Base-by-base conservation (phyloP, 768 basidiomycete species). In the Collybia mongolica region DNA sequence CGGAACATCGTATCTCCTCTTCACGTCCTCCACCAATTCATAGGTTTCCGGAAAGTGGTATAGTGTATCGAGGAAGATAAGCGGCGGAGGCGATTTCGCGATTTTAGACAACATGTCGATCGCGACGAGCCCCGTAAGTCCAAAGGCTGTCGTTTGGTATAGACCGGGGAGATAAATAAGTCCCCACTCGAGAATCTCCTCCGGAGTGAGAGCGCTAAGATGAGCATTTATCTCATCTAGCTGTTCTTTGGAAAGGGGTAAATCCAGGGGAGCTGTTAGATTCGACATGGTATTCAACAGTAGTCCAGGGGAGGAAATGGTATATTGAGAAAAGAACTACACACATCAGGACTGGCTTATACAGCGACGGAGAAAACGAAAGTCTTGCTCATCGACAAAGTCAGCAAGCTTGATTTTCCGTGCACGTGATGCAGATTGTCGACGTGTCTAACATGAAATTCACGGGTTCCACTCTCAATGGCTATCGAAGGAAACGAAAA, bases 1-100 rank as follows among this genome's bases (percentile, higher is more conserved):
- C 3, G 79, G 77, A 35, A 83, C 73, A n/a, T 74, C 73, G 66
- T 98, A 99, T 53, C 75, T 81, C 57, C 75, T 65, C 61, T 86
- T 82, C 15, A 94, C 90, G n/a, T 85, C 83, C 32, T 86, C 81
- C 8, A 95, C 88, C 39, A 99, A 85, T 49, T 85, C 84, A 60
- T 97, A 87, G 4, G 96, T 98, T 72, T 98, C 92, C 3, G 76
- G 73, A 70, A 99, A 99, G 72, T 98, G 97, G 65, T 98, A 93
- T 12, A 98, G 76, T 0, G 97, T 98, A 72, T 99, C 95, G 64
- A 98, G 71, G 73, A 99, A 98, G 72, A 98, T 93, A 17, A 98
- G 79, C 1, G 94, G 93, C 1, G 90, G 90, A 0, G 81, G 79
- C 15, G 70, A 63, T 22, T 72, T 52, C 2, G 86, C 85, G 54